Evolutionary conservation across 805 yeast genomes (phyloP).

Genomic region (Zygotorulaspora sp.): DNA sequence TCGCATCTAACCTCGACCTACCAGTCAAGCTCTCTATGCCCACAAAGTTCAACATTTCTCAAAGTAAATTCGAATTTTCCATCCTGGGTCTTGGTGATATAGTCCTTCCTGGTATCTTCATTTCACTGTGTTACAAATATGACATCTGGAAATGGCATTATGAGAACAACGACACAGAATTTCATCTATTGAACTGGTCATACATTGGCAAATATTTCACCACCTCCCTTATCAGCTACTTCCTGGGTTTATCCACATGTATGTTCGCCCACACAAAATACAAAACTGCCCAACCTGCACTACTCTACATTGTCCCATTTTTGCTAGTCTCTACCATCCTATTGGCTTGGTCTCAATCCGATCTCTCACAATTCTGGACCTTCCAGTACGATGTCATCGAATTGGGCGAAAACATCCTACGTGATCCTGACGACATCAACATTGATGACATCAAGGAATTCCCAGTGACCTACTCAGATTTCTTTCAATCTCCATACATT

Average conservation of each 20-base stretch:
- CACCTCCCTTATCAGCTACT: conserved; percentile 45
- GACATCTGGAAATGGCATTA: conserved; percentile 45
- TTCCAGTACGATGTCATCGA: conserved; percentile 31
- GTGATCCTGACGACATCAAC: conserved; percentile 26
- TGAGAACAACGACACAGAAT: conserved; percentile 31
- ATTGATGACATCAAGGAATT: conserved; percentile 25
- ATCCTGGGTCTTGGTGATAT: conserved; percentile 63
- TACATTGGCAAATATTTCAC: conserved; percentile 46
- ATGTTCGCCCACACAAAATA: conserved; percentile 38
- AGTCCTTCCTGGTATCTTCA: conserved; percentile 53
- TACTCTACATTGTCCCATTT: conserved; percentile 57
- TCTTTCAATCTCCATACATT: conserved; percentile 11
- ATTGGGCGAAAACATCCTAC: conserved; percentile 10
- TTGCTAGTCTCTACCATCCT: conserved; percentile 34
- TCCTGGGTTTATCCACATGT: conserved; percentile 44
- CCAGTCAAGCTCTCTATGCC: conserved; percentile 39
- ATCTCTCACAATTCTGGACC: conserved; percentile 39
- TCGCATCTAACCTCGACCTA: conserved; percentile 50
- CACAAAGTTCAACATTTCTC: conserved; percentile 14
- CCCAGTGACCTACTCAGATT: conserved; percentile 25
- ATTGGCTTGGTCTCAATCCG: conserved; percentile 40
- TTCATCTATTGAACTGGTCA: conserved; percentile 37
- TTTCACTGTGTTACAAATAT: conserved; percentile 50
- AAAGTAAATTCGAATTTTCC: conserved; percentile 27
- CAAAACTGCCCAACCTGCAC: conserved; percentile 60